Evolutionary conservation across 2,329 filamentous ascomycete species (phyloP).

Genomic region (Pseudogymnoascus sp.): DNA sequence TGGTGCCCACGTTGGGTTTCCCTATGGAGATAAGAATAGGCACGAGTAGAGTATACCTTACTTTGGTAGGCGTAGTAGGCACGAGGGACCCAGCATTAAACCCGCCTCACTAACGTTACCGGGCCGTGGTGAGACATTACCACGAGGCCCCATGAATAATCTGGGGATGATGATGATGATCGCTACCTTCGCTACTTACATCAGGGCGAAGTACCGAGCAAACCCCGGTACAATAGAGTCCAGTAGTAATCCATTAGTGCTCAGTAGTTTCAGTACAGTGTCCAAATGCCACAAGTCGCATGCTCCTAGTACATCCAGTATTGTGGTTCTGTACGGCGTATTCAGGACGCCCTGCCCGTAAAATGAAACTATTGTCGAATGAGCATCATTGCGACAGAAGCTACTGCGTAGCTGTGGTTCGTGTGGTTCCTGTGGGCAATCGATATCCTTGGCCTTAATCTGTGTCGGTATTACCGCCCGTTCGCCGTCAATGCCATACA

Average conservation of each 20-base stretch:
- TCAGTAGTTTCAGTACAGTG: background rate
- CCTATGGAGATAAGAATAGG: background rate
- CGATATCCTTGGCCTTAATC: constrained; percentile 8
- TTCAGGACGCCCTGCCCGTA: background rate
- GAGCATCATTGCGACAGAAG: background rate
- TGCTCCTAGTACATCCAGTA: background rate
- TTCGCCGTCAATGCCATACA: constrained; percentile 5
- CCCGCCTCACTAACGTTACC: constrained; percentile 8
- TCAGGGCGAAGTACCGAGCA: background rate
- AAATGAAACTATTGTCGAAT: constrained; percentile 4
- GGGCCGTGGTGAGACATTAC: constrained; percentile 5
- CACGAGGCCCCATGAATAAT: background rate
- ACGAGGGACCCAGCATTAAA: background rate
- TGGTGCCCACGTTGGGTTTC: background rate
- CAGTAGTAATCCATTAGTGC: background rate
- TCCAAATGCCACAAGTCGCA: constrained; percentile 5
- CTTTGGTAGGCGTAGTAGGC: background rate
- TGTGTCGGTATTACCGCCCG: constrained; percentile 5
- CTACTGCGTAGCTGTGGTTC: background rate
- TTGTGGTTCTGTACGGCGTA: background rate
- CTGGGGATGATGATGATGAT: constrained; percentile 6
- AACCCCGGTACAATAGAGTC: background rate
- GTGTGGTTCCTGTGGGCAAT: background rate
- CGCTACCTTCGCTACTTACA: background rate
- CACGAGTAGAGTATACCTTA: background rate